Conservation (phyloP, 345 rosid genomes). For the Aquilaria sinensis region DNA sequence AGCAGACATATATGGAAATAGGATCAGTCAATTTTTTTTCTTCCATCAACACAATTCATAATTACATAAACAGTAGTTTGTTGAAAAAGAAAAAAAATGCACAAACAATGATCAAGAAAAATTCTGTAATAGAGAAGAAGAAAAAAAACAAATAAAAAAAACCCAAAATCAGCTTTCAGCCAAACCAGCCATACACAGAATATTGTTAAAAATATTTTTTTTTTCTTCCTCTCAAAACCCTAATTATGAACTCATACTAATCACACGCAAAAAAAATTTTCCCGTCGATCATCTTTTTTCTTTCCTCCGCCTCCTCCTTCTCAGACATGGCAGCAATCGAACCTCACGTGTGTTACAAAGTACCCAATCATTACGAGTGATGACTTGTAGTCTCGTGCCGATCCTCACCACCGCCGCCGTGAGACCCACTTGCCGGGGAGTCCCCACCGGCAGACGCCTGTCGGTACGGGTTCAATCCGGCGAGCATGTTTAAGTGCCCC, state of each 20-base stretch:
- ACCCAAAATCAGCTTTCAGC: constrained; percentile 14
- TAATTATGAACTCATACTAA: constrained; percentile 31
- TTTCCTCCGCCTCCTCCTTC: background rate
- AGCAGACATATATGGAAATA: background rate
- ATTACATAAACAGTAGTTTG: constrained; percentile 8
- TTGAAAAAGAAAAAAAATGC: constrained; percentile 4
- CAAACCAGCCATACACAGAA: constrained; percentile 20
- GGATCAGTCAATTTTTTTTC: constrained; percentile 11
- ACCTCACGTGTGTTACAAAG: constrained; percentile 75
- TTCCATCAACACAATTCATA: constrained; percentile 6
- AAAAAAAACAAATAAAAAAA: constrained; percentile 8
- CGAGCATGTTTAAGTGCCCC: constrained; percentile 61
- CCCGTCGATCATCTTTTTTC: constrained; percentile 25
- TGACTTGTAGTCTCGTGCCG: constrained; percentile 54
- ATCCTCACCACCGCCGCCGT: constrained; percentile 43
- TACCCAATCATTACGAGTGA: constrained; percentile 25
- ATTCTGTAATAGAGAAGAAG: constrained; percentile 5
- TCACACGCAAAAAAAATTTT: constrained; percentile 35
- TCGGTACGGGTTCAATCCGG: constrained; percentile 69
- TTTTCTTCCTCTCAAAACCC: constrained; percentile 24
- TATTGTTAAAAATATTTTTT: constrained; percentile 21
- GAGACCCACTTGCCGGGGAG: constrained; percentile 78
- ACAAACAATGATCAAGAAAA: constrained; percentile 26
- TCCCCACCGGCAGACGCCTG: constrained; percentile 38
- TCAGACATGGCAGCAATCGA: constrained; percentile 31